A percentile compares a stretch with the other conserved stretches of the same genome.
These are phyloP conservation scores for Cercospora janseana DNA, from an alignment of 2,329 filamentous ascomycete species.

Conservation along the genomic window DNA sequence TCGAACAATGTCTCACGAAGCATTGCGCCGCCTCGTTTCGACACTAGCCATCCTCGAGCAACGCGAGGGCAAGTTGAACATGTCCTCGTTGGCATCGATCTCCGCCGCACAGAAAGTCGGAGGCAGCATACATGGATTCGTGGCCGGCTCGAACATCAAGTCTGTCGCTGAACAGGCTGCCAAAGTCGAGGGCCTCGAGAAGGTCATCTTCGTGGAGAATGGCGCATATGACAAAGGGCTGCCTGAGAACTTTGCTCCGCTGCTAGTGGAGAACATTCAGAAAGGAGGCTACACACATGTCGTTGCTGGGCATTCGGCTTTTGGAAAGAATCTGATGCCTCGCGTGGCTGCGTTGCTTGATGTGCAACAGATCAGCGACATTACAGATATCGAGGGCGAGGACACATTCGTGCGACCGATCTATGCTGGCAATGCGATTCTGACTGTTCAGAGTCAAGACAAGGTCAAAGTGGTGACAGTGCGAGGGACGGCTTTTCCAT, in stretches of 20 bases:
- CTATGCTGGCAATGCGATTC: slow-evolving; percentile 95
- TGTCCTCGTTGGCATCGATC: slow-evolving; percentile 46
- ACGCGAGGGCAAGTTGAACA: slow-evolving; percentile 80
- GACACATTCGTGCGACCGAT: slow-evolving; percentile 96
- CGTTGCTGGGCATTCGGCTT: slow-evolving; percentile 85
- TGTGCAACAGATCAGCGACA: slow-evolving; percentile 89
- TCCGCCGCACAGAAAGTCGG: slow-evolving; percentile 47
- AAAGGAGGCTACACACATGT: slow-evolving; percentile 92
- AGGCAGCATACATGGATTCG: slow-evolving; percentile 78
- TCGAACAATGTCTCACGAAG: slow-evolving; percentile 49
- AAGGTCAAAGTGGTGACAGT: slow-evolving; percentile 85
- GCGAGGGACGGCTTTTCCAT: slow-evolving; percentile 85
- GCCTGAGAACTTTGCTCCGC: slow-evolving; percentile 88
- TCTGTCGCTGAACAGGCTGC: slow-evolving; percentile 76
- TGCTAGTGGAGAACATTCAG: slow-evolving; percentile 94
- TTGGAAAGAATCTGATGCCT: slow-evolving; percentile 92
- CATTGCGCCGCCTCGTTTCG: slow-evolving; percentile 70
- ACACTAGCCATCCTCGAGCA: slow-evolving; percentile 92
- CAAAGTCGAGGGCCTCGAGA: slow-evolving; percentile 86
- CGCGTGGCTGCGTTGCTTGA: slow-evolving; percentile 89
- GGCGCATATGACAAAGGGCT: slow-evolving; percentile 90
- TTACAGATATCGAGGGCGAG: slow-evolving; percentile 80
- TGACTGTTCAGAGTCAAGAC: slow-evolving; percentile 90
- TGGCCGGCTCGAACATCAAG: slow-evolving; percentile 79
- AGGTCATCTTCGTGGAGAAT: slow-evolving; percentile 86